Percentiles rank a stretch among this genome's conserved stretches.
Evolutionary conservation across 2,329 filamentous ascomycete species (phyloP).

Genomic region (Acrodontium crateriforme): DNA sequence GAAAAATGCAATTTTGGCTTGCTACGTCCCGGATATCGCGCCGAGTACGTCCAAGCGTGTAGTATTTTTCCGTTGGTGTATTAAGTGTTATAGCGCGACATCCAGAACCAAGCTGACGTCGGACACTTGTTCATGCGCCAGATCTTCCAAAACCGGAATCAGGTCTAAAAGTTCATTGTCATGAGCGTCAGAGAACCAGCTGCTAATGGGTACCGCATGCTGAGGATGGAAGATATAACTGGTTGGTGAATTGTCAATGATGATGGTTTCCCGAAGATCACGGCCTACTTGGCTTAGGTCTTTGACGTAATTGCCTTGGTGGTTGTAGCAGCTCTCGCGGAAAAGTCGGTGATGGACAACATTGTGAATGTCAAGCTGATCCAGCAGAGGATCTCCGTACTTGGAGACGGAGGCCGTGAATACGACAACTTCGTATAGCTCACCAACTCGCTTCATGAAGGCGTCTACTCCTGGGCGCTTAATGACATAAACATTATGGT

Average conservation of each 20-base stretch:
- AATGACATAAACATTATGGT: conserved; percentile 98
- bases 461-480: conserved; percentile 97
- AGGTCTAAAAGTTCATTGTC: conserved; percentile 96
- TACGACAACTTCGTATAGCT: conserved; percentile 95
- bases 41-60: too few relatives aligned
- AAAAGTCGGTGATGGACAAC: conserved; percentile 94
- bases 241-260: conserved; percentile 98
- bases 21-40: too few relatives aligned
- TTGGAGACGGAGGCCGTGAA: conserved; percentile 98
- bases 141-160: conserved; percentile 94
- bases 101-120: conserved; percentile 97
- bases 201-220: conserved; percentile 97
- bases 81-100: conserved; percentile 58
- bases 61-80: too few relatives aligned
- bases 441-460: conserved; percentile 97
- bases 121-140: conserved; percentile 74
- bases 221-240: conserved; percentile 99
- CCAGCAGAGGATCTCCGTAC: conserved; percentile 92
- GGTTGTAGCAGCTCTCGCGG: conserved; percentile 97
- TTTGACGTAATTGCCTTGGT: conserved; percentile 99
- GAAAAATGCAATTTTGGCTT: too few relatives aligned
- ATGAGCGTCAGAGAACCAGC: conserved; percentile 98
- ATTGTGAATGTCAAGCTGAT: conserved; percentile 93
- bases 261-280: conserved; percentile 93
- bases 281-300: conserved; percentile 93